These are phyloP conservation scores for Pholiota conissans DNA, from an alignment of 768 basidiomycete species.

Conservation along the genomic window DNA sequence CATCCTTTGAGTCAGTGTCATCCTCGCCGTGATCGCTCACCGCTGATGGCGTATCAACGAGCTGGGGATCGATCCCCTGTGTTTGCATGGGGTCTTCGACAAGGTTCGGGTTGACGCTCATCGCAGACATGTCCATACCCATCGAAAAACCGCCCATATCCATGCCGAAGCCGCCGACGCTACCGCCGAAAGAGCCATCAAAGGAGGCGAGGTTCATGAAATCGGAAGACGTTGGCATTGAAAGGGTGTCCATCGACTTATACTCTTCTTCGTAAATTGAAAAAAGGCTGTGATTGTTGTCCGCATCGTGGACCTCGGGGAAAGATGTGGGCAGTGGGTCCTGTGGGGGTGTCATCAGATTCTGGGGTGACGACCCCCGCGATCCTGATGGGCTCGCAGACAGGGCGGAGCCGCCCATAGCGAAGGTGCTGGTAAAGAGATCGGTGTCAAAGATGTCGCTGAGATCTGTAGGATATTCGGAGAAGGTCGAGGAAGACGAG, in stretches of 20 bases:
- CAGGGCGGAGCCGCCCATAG: conserved; percentile 21
- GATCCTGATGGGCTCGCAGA: conserved; percentile 42
- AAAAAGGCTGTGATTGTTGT: conserved; percentile 33
- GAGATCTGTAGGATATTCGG: conserved; percentile 36
- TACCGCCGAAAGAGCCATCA: conserved; percentile 17
- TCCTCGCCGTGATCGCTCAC: conserved; percentile 40
- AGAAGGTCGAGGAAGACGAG: conserved; percentile 14
- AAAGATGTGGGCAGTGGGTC: conserved; percentile 31
- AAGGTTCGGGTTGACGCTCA: conserved; percentile 14
- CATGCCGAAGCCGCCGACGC: conserved; percentile 18
- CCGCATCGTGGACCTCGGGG: conserved; percentile 35
- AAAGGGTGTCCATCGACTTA: conserved; percentile 28
- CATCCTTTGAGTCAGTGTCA: conserved; percentile 35
- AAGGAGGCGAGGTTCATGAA: conserved; percentile 23
- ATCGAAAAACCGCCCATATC: conserved; percentile 26
- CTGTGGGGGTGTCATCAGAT: conserved; percentile 49
- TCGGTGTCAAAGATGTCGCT: conserved; percentile 72
- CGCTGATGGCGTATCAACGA: conserved; percentile 58
- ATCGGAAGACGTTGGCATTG: conserved; percentile 19
- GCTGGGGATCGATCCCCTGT: conserved; percentile 69
- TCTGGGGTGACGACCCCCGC: conserved; percentile 42
- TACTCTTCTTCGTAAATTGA: conserved; percentile 48
- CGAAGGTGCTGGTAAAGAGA: conserved; percentile 38
- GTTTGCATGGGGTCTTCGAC: conserved; percentile 19
- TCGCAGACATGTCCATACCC: conserved; percentile 16